Conservation (phyloP, 2,329 filamentous ascomycete genomes). For the Microcera coccophila region DNA sequence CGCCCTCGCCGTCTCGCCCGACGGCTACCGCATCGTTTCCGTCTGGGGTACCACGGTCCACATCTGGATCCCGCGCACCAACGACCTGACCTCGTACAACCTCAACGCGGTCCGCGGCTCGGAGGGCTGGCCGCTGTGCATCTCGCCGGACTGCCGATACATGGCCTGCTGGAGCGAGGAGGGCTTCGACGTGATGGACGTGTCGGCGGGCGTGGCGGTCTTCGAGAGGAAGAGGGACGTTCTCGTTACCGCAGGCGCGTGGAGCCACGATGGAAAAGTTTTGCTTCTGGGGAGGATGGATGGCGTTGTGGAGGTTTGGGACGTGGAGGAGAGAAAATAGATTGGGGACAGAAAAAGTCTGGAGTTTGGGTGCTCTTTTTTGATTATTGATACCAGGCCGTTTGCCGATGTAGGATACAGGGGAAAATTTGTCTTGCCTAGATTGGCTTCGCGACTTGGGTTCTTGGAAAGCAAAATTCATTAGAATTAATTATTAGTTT, state of each 20-base stretch:
- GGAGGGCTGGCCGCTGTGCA: constrained; percentile 40
- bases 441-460: too few species aligned
- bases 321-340: constrained; percentile 22
- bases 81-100: constrained; percentile 34
- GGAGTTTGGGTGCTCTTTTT: background rate
- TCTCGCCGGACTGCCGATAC: constrained; percentile 37
- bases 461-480: too few species aligned
- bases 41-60: constrained; percentile 39
- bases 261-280: constrained; percentile 28
- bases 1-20: constrained; percentile 31
- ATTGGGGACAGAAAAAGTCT: background rate
- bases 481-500: too few species aligned
- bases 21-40: constrained; percentile 34
- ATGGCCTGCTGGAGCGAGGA: constrained; percentile 39
- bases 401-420: too few species aligned
- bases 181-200: constrained; percentile 40
- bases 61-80: constrained; percentile 34
- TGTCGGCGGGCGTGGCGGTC: constrained; percentile 31
- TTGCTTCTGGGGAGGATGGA: constrained; percentile 35
- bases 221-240: constrained; percentile 24
- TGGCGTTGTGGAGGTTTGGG: constrained; percentile 34
- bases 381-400: background rate
- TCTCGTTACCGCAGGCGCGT: constrained; percentile 35
- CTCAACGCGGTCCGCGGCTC: constrained; percentile 30
- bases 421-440: background rate